Conservation (phyloP, 306 rosid genomes). For the Fragaria iinumae region DNA sequence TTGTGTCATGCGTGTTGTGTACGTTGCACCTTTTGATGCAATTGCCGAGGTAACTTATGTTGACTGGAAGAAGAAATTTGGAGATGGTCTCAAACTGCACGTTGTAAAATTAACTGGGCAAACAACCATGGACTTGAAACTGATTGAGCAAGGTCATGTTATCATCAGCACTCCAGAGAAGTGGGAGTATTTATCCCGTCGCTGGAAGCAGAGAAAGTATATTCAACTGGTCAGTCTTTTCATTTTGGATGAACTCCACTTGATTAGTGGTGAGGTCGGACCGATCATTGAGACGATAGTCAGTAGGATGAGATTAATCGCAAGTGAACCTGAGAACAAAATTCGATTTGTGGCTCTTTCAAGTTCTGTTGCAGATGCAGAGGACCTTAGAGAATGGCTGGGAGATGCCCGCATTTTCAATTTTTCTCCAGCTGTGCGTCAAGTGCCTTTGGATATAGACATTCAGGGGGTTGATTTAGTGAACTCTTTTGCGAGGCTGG, state of each 20-base stretch:
- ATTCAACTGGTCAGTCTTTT: slow-evolving; percentile 86
- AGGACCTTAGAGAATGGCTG: slow-evolving; percentile 92
- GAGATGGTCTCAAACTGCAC: slow-evolving; percentile 52
- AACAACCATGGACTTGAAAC: slow-evolving; percentile 66
- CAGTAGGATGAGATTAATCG: slow-evolving; percentile 80
- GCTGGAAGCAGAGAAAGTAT: slow-evolving; percentile 81
- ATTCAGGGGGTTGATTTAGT: slow-evolving; percentile 85
- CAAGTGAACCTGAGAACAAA: slow-evolving; percentile 72
- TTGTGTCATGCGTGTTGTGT: slow-evolving; percentile 20
- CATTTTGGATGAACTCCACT: slow-evolving; percentile 83
- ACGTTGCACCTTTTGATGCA: not conserved
- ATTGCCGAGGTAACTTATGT: slow-evolving; percentile 61
- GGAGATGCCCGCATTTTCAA: slow-evolving; percentile 92
- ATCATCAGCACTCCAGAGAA: slow-evolving; percentile 88
- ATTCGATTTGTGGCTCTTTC: slow-evolving; percentile 89
- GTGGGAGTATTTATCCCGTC: slow-evolving; percentile 92
- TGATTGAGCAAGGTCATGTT: slow-evolving; percentile 80
- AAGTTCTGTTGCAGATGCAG: slow-evolving; percentile 88
- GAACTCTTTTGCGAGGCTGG: slow-evolving; percentile 93
- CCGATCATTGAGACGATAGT: slow-evolving; percentile 78
- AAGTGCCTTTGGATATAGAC: slow-evolving; percentile 85
- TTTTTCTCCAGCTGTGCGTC: slow-evolving; percentile 87
- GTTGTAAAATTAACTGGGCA: slow-evolving; percentile 82
- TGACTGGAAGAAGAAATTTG: slow-evolving; percentile 86
- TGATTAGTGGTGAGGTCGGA: slow-evolving; percentile 89